phyloP scores from a whole-genome alignment of 1,284 basidiomycete genomes.

The Mycena sp. region DNA sequence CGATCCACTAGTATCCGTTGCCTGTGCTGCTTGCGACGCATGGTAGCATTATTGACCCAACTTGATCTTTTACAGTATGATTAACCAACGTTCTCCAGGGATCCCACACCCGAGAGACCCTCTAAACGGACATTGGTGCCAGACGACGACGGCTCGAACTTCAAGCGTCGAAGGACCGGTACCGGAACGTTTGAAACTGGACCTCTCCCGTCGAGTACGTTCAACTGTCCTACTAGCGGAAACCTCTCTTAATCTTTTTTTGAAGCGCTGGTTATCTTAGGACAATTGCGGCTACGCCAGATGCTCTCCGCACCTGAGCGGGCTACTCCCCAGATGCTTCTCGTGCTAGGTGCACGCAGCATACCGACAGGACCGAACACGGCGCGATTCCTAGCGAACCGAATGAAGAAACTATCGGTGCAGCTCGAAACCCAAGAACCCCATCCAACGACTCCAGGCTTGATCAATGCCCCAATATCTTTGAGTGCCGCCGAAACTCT shows the following conservation, averaged over 20 bases:
- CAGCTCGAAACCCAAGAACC: not conserved
- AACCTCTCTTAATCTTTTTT: too few species aligned
- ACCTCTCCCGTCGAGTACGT: too few species aligned
- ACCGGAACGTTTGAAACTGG: too few species aligned
- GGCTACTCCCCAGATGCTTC: too few species aligned
- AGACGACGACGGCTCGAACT: not conserved
- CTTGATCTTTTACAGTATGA: too few species aligned
- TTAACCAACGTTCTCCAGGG: not conserved
- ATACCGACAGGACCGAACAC: too few species aligned
- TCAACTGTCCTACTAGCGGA: too few species aligned
- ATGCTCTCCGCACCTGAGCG: too few species aligned
- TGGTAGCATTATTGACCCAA: not conserved
- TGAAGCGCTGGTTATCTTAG: too few species aligned
- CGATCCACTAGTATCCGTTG: conserved; percentile 6
- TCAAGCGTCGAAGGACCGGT: not conserved
- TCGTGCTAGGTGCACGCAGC: too few species aligned
- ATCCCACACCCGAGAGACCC: not conserved
- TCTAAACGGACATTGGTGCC: not conserved
- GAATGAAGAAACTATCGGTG: not conserved
- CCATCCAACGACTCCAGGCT: not conserved
- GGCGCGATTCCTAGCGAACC: not conserved
- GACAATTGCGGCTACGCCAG: too few species aligned
- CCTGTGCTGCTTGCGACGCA: not conserved
- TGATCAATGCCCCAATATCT: not conserved
- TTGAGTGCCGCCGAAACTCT: too few species aligned